These are phyloP conservation scores for Sarocladium kiliense DNA, from an alignment of 2,329 filamentous ascomycete genomes.

Conservation along the genomic window DNA sequence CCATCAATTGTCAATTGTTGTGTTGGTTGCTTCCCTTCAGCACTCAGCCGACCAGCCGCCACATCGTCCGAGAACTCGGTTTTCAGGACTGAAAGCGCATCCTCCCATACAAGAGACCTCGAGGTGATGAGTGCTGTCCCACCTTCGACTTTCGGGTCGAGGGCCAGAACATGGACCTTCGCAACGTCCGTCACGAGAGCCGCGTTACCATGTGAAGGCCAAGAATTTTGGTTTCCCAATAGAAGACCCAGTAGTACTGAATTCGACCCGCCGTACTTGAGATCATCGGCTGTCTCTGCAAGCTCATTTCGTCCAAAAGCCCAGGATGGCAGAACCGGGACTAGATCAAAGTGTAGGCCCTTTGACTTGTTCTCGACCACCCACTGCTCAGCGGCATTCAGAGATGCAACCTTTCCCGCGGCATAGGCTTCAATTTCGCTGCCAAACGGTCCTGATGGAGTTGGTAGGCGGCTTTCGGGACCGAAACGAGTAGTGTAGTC, in stretches of 20 bases:
- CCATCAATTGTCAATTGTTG: not conserved
- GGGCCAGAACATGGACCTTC: not conserved
- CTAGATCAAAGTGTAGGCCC: slow-evolving; percentile 23
- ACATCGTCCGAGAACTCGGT: not conserved
- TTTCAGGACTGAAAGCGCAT: not conserved
- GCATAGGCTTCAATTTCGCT: slow-evolving; percentile 22
- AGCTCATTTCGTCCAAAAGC: slow-evolving; percentile 31
- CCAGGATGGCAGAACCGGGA: slow-evolving; percentile 30
- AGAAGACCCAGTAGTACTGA: not conserved
- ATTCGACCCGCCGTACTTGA: slow-evolving; percentile 10
- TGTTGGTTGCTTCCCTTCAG: not conserved
- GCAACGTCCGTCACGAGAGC: not conserved
- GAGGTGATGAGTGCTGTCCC: not conserved
- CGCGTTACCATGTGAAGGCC: not conserved
- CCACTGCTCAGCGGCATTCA: slow-evolving; percentile 27
- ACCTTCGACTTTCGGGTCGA: not conserved
- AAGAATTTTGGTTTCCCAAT: not conserved
- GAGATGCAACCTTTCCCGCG: slow-evolving; percentile 29
- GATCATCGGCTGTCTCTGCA: slow-evolving; percentile 19
- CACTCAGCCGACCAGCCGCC: not conserved
- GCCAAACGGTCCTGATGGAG: slow-evolving; percentile 23
- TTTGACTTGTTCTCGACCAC: slow-evolving; percentile 23
- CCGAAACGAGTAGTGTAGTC: slow-evolving; percentile 11
- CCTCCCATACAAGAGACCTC: not conserved
- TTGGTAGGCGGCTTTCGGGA: slow-evolving; percentile 13